A percentile compares a stretch with the other conserved stretches of the same genome.
Evolutionary conservation across 192 early-diverging fungal genomes (phyloP).

Genomic region (Backusella tarrabulga): DNA sequence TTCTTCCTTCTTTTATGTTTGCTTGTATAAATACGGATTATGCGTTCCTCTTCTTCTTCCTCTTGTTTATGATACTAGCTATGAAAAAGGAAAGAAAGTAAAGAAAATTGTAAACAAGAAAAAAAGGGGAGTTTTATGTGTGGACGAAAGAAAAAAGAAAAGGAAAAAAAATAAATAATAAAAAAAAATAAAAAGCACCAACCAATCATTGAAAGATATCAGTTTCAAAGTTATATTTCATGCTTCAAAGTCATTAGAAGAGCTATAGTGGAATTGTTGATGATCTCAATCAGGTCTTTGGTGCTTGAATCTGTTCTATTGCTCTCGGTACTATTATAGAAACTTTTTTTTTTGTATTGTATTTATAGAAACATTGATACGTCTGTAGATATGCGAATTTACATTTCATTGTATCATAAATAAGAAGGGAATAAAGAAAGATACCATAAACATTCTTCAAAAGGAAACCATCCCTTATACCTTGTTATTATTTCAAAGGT

Average conservation of each 20-base stretch:
- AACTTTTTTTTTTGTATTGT: too few relatives aligned
- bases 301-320: too few relatives aligned
- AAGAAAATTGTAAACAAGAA: neutral
- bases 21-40: neutral
- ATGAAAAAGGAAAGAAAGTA: neutral
- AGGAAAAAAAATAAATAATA: neutral
- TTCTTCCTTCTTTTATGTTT: neutral
- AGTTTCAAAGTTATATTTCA: neutral
- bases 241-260: neutral
- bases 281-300: too few relatives aligned
- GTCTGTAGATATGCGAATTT: too few relatives aligned
- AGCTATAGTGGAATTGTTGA: too few relatives aligned
- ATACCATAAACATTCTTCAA: neutral
- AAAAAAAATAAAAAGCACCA: neutral
- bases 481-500: neutral
- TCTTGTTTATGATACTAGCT: neutral
- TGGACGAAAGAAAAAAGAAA: neutral
- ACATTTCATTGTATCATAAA: too few relatives aligned
- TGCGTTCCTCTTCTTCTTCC: neutral
- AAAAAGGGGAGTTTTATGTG: neutral
- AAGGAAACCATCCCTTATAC: neutral
- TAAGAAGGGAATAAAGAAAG: neutral
- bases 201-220: constrained; percentile 53
- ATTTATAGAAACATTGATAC: too few relatives aligned
- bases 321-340: too few relatives aligned